Base-by-base conservation (phyloP, 1,284 basidiomycete genomes). In the Termitomyces sp. region DNA sequence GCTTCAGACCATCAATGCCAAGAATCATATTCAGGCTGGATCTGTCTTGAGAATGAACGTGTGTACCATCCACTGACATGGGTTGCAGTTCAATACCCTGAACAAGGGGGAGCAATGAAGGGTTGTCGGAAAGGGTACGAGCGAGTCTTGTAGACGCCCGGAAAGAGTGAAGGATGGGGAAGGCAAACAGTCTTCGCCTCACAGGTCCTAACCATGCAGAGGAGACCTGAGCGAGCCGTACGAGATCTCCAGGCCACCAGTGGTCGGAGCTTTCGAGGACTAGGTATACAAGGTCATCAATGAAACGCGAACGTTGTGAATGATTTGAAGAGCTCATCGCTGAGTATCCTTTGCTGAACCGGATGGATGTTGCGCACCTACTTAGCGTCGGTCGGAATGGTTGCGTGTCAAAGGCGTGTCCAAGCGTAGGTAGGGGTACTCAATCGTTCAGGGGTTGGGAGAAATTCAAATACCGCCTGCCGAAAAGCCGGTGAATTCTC, bases 161-260 rank as follows among this genome's bases (percentile, higher is more conserved):
- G 59, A 76, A 79, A 3, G 78, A 72, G 30, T 67, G 62, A 24
- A 82, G 53, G 15, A 61, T 63, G 0, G 80, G 80, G 53, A 61
- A 67, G 9, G 69, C 63, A 62, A 81, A 83, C 6, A 84, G 73
- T 43, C 70, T 70, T 61, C 69, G 73, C 54, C 76, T 70, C 54
- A 72, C 69, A 40, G 73, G 73, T 40, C 61, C 66, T 5, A 79
- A 61, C 80, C 80, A 83, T 45, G 68, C 66, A 6, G 70, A 67
- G 12, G 80, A 82, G 17, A 82, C 68, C 39, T 68, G 68, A 8
- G 77, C 71, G 21, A 83, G 73, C 3, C 70, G 71, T 51, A 67
- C 62, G 54, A 81, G 72, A 65, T 83, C 80, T 50, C 71, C 65
- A 17, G 76, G 72, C 80, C 81, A 82, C 80, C 79, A 82, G 60